Conservation (phyloP, 2,329 filamentous ascomycete genomes). For the Diaporthe nobilis region DNA sequence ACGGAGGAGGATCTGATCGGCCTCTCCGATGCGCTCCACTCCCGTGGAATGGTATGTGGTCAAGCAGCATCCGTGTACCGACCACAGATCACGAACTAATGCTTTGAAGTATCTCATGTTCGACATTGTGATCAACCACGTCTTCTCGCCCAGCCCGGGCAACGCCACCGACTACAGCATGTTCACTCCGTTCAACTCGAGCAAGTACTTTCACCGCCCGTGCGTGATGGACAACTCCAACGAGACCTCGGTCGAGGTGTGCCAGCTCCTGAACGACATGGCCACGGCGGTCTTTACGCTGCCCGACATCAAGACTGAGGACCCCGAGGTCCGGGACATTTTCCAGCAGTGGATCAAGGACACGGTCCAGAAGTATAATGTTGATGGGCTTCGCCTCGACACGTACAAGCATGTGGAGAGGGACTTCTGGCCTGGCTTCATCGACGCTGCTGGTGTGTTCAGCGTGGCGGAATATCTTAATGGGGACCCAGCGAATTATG, state of each 20-base stretch:
- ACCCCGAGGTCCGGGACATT: conserved; percentile 59
- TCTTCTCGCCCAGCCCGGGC: conserved; percentile 44
- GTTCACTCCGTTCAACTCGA: conserved; percentile 43
- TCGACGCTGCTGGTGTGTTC: conserved; percentile 13
- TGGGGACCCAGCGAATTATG: neutral
- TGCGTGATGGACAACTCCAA: conserved; percentile 13
- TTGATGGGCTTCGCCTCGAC: conserved; percentile 71
- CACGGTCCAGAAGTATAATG: conserved; percentile 69
- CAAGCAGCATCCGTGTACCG: too few relatives aligned
- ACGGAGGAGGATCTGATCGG: conserved; percentile 24
- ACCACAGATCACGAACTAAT: neutral
- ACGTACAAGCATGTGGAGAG: conserved; percentile 49
- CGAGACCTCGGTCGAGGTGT: conserved; percentile 24
- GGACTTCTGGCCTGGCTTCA: neutral
- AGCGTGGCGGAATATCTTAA: neutral
- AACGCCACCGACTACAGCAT: conserved; percentile 13
- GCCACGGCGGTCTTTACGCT: conserved; percentile 46
- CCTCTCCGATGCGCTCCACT: conserved; percentile 4
- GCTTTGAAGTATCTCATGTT: conserved; percentile 66
- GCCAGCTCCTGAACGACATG: neutral
- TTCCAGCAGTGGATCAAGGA: conserved; percentile 69
- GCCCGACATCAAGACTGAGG: conserved; percentile 71
- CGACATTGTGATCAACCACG: conserved; percentile 72
- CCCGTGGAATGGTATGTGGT: conserved; percentile 46
- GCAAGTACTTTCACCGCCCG: conserved; percentile 46